Evolutionary conservation across 2,329 filamentous ascomycete genomes (phyloP), one percentile per base, ranked within the genome.

Genomic region (Microsporum audouinii): DNA sequence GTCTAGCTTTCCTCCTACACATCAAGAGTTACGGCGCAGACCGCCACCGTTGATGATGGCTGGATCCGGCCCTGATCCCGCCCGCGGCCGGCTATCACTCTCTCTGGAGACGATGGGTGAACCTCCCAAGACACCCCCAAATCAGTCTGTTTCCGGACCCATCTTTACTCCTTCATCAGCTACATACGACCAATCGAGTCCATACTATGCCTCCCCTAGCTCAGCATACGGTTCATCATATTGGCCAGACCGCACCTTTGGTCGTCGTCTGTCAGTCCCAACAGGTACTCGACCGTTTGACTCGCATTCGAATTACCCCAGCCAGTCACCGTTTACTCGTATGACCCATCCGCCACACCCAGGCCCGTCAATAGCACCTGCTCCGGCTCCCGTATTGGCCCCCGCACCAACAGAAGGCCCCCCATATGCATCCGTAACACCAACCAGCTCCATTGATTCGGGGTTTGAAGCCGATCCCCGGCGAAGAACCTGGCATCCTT

Each of bases 401-500:
- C 84, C 71, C 71, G 84, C 70, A 76, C 83, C 72, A 71, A 78
- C 43, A 47, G 43, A 47, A 65, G 81, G 85, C 75, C 71, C 83
- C 64, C 74, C 82, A 67, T n/a, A 82, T 79, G 61, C 84, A 82
- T 66, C 87, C 63, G 84, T 74, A 65, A 89, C 76, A 79, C 90
- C 90, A 3, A 88, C 84, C 0, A 81, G 77, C 47, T 2, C 29
- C 7, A 7, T 88, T 88, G 43, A 47, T 23, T 47, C 43, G 6
- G 66, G 72, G 5, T 76, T 82, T 0, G 90, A 95, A 64, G 86
- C 90, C 47, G 88, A 89, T 60, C 89, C 86, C 82, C 84, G 91
- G 65, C 81, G 91, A 64, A 83, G 91, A 59, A 96, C 91, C 2
- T 96, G 91, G 91, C 91, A 96, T 73, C 89, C 90, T 0, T 88